Base-by-base conservation (phyloP, 768 basidiomycete genomes). In the Bullera alba region DNA sequence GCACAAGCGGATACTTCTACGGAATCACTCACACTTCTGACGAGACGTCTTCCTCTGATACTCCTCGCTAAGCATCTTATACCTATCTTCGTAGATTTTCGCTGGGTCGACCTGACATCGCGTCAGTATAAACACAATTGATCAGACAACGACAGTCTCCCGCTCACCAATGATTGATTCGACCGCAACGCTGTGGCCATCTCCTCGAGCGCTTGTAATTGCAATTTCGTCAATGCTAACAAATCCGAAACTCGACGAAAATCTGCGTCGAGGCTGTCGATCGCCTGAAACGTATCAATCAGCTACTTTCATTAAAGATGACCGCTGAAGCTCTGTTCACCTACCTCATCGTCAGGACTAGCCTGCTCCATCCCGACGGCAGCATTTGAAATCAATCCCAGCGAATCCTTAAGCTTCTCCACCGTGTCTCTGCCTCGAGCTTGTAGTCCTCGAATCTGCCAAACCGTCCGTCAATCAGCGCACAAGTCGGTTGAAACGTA, bases 291-390 rank as follows among this genome's bases (percentile, higher is more conserved):
- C 16, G 5, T 10, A 29, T 46, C 16, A 41, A 29, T 53, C 22
- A 3, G 30, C 26, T 19, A 14, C 15, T 23, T 16, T 52, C 32
- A 42, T 34, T 30, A 19, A 23, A 15, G 17, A n/a, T 6, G 1
- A 16, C 37, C 21, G 38, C 17, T 27, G 35, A 26, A 28, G 26
- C 16, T 15, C 32, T 30, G 34, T 2, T 5, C 3, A 54, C 56
- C 26, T 19, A 56, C 60, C 8, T 43, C 46, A 48, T 62, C 58
- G 27, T 57, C 61, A 22, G 48, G 41, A 21, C 48, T 46, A 8
- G 38, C 42, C 26, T 61, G 61, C 39, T 67, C 65, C 3, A 61
- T 42, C 1, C 44, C 45, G 17, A 29, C 42, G 3, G 65, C 65
- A 10, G 57, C 53, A 3, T 66, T 61, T 32, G n/a, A n/a, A n/a